Evolutionary conservation across 805 yeast species (phyloP), one percentile per base, ranked within the genome.

Genomic region (Candida alai): DNA sequence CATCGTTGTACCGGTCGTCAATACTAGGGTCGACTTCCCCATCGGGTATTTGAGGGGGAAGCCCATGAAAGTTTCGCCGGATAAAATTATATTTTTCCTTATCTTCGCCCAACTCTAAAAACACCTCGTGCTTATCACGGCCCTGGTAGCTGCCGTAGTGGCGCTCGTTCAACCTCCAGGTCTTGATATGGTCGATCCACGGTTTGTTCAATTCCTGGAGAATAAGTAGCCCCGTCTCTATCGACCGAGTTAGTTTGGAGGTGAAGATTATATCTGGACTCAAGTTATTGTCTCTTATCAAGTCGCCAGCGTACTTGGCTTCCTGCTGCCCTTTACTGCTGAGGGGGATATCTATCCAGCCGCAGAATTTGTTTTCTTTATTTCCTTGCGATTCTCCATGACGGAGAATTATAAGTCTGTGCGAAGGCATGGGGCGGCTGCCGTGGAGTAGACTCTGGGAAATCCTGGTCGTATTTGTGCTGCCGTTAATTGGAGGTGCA

Each of bases 371-470:
- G 45, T 62, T 64, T 30, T 59, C 68, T 31, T 65, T 62, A 40
- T 66, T 66, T 62, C 69, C 61, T 44, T 59, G 59, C 6, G 65
- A 57, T 40, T 65, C 70, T 26, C 73, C 73, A 44, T 66, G 73
- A 42, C 73, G 64, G 24, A 66, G 58, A 4, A 66, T 61, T 12
- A 66, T 59, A 28, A 66, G 53, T 39, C 60, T 60, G 42, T 60
- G 65, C 6, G 43, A 39, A 44, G 40, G 31, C 36, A 32, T 41
- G 7, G 28, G 28, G 11, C 12, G 10, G 19, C 12, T 26, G 8
- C 17, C 9, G n/a, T n/a, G n/a, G n/a, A n/a, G n/a, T n/a, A n/a
- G n/a, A n/a, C n/a, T n/a, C n/a, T n/a, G n/a, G n/a, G n/a, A n/a
- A n/a, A n/a, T n/a, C n/a, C n/a, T n/a, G n/a, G n/a, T n/a, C n/a